phyloP scores from a whole-genome alignment of 2,329 filamentous ascomycete species.

The Septoria linicola region DNA sequence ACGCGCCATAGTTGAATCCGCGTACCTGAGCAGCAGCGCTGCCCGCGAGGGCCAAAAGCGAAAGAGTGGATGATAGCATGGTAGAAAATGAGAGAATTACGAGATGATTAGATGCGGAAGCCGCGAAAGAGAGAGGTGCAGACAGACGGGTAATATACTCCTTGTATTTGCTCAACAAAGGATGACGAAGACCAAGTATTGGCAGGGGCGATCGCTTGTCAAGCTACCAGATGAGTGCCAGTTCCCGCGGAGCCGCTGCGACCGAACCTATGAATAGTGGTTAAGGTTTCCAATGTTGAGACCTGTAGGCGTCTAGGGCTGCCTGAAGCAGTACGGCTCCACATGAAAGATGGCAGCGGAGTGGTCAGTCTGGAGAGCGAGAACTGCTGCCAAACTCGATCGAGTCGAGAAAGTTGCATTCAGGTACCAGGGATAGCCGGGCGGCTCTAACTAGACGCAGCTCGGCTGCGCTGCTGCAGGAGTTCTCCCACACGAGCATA shows the following conservation, averaged over 20 bases:
- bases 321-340: neutral
- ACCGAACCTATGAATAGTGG: constrained; percentile 1
- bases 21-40: constrained; percentile 45
- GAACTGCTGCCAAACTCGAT: neutral
- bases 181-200: constrained; percentile 11
- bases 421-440: constrained; percentile 3
- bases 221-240: constrained; percentile 9
- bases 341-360: neutral
- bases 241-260: constrained; percentile 12
- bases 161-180: constrained; percentile 6
- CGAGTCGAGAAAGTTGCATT: neutral
- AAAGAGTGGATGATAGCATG: constrained; percentile 13
- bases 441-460: neutral
- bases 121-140: neutral
- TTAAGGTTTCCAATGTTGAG: constrained; percentile 9
- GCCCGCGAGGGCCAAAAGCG: constrained; percentile 33
- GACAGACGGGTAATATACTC: constrained; percentile 5
- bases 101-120: neutral
- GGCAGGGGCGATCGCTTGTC: constrained; percentile 12
- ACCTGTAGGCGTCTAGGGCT: neutral
- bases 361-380: neutral
- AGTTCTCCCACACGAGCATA: too few relatives aligned
- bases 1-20: constrained; percentile 73
- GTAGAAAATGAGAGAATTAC: constrained; percentile 2
- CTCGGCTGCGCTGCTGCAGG: neutral